Conservation (phyloP, 176 grass and related monocot species). For the Hordeum marinum region DNA sequence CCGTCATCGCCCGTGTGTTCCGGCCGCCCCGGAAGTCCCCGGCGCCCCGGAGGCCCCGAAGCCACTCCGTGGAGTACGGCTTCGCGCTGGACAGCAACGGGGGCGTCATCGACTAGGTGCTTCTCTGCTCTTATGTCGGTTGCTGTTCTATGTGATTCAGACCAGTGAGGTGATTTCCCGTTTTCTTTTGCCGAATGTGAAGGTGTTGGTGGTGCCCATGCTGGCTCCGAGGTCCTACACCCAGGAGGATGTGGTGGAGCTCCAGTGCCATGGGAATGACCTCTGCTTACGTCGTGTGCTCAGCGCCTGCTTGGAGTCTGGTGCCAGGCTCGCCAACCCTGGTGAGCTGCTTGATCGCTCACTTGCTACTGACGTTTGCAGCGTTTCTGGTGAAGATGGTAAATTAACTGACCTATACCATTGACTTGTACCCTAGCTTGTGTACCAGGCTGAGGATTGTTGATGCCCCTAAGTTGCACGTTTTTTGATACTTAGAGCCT, state of each 20-base stretch:
- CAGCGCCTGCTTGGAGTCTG: slow-evolving; percentile 80
- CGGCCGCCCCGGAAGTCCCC: slow-evolving; percentile 31
- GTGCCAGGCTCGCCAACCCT: slow-evolving; percentile 82
- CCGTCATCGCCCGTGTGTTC: slow-evolving; percentile 61
- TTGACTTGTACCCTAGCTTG: no score
- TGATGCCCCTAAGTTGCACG: slow-evolving; percentile 1
- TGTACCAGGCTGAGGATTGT: slow-evolving; percentile 8
- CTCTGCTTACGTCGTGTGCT: slow-evolving; percentile 86
- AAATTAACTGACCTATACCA: no score
- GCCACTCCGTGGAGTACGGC: slow-evolving; percentile 92
- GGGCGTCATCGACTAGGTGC: slow-evolving; percentile 80
- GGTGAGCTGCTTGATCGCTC: slow-evolving; percentile 33
- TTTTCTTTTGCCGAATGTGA: background rate
- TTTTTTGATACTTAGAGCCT: background rate
- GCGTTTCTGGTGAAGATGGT: no score
- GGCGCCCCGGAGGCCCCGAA: slow-evolving; percentile 55
- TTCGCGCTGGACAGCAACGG: slow-evolving; percentile 63
- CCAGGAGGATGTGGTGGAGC: slow-evolving; percentile 91
- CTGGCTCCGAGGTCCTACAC: slow-evolving; percentile 89
- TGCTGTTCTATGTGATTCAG: background rate
- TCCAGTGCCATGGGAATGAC: slow-evolving; percentile 93
- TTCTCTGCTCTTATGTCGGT: background rate
- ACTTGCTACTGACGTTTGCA: background rate
- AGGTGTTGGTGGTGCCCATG: slow-evolving; percentile 89
- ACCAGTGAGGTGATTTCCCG: background rate